Percentiles rank a stretch among this genome's conserved stretches.
Evolutionary conservation across 202 grass and related monocot species (phyloP).

Genomic region (Hordeum pubiflorum): DNA sequence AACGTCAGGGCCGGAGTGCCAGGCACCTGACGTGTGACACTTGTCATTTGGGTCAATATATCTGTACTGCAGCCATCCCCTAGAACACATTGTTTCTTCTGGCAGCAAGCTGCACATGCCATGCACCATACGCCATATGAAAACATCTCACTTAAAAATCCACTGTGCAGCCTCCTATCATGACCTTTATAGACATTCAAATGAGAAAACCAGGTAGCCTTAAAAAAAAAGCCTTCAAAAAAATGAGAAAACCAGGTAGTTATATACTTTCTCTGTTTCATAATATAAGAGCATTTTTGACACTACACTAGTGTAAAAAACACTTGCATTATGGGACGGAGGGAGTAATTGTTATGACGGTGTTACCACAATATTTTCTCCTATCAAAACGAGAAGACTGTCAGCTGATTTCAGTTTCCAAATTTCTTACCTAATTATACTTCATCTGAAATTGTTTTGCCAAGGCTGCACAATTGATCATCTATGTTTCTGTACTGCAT

Average conservation of each 20-base stretch:
- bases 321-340: too few relatives aligned
- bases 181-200: background rate
- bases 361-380: background rate
- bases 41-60: background rate
- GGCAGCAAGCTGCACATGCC: background rate
- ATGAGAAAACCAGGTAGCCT: background rate
- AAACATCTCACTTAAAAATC: background rate
- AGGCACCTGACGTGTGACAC: too few relatives aligned
- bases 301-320: too few relatives aligned
- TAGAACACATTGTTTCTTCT: background rate
- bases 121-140: too few relatives aligned
- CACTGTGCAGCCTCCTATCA: background rate
- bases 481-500: background rate
- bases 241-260: background rate
- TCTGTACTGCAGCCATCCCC: background rate
- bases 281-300: too few relatives aligned
- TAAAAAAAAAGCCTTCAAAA: too few relatives aligned
- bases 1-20: too few relatives aligned
- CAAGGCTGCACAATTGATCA: background rate
- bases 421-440: slow-evolving; percentile 54
- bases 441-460: background rate
- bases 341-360: background rate
- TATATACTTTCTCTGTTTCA: too few relatives aligned
- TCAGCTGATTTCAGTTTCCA: background rate
- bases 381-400: background rate